A percentile compares a stretch with the other conserved stretches of the same genome.
phyloP scores from a whole-genome alignment of 2,329 filamentous ascomycete genomes.

The Colletotrichum falcatum region DNA sequence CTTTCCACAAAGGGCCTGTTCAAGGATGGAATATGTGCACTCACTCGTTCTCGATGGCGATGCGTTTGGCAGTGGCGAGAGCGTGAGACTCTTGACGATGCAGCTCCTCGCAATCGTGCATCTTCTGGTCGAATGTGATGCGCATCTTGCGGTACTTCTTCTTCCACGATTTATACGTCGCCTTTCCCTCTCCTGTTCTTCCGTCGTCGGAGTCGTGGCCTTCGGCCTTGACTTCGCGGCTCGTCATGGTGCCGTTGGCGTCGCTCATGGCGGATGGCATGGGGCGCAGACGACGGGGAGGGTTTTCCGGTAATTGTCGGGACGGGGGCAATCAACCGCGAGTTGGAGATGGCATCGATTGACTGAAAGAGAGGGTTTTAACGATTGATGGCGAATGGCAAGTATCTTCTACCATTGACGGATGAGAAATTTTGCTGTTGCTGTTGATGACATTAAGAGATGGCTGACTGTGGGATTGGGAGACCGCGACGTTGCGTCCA shows the following conservation, averaged over 20 bases:
- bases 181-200: constrained; percentile 57
- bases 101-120: constrained; percentile 84
- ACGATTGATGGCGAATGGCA: not conserved
- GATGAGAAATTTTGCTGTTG: constrained; percentile 7
- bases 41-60: constrained; percentile 94
- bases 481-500: constrained; percentile 13
- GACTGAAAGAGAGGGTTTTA: not conserved
- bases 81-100: constrained; percentile 87
- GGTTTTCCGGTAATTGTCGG: constrained; percentile 16
- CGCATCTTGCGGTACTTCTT: constrained; percentile 98
- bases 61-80: constrained; percentile 81
- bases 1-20: not conserved
- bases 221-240: constrained; percentile 56
- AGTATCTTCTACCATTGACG: constrained; percentile 10
- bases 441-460: constrained; percentile 28
- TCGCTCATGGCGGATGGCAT: constrained; percentile 47
- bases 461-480: constrained; percentile 4
- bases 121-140: constrained; percentile 79
- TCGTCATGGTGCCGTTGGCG: constrained; percentile 44
- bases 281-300: not conserved
- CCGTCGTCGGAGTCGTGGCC: constrained; percentile 52
- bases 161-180: constrained; percentile 77
- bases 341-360: not conserved
- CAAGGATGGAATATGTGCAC: constrained; percentile 49
- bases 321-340: constrained; percentile 14